These are phyloP conservation scores for Scedosporium dehoogii DNA, from an alignment of 2,329 filamentous ascomycete species.

Conservation along the genomic window DNA sequence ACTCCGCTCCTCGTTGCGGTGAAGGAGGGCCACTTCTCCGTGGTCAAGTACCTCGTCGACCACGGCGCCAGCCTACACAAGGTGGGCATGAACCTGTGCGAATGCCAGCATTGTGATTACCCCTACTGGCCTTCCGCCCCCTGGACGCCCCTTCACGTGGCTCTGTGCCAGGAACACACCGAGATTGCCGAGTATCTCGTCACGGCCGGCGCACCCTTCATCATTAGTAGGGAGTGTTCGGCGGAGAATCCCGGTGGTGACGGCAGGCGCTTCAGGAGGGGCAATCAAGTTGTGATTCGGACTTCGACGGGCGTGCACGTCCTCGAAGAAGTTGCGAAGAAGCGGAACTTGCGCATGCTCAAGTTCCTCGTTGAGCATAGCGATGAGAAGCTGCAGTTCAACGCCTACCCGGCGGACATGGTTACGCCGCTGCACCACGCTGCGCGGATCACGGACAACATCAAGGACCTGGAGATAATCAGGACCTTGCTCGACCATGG, in stretches of 20 bases:
- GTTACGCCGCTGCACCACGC: background rate
- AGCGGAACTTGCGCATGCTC: background rate
- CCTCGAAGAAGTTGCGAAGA: constrained; percentile 1
- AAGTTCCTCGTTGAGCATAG: background rate
- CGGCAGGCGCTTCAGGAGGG: background rate
- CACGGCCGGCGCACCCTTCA: background rate
- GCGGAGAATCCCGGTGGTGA: background rate
- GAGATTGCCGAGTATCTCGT: constrained; percentile 5
- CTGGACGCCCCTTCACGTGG: constrained; percentile 4
- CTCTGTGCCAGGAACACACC: background rate
- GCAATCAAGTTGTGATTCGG: background rate
- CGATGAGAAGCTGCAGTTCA: background rate
- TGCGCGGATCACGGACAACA: constrained; percentile 5
- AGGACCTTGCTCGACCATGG: constrained; percentile 1
- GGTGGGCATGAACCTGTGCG: background rate
- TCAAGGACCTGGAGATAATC: background rate
- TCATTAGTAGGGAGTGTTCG: background rate
- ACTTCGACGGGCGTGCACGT: background rate
- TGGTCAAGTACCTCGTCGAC: constrained; percentile 4
- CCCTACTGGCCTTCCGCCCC: constrained; percentile 4
- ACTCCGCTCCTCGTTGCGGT: constrained; percentile 4
- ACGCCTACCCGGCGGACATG: background rate
- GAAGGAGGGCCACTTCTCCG: background rate
- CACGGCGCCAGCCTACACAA: background rate
- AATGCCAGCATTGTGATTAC: constrained; percentile 3